phyloP scores from a whole-genome alignment of 805 yeast genomes.

The Kodamaea restingae region DNA sequence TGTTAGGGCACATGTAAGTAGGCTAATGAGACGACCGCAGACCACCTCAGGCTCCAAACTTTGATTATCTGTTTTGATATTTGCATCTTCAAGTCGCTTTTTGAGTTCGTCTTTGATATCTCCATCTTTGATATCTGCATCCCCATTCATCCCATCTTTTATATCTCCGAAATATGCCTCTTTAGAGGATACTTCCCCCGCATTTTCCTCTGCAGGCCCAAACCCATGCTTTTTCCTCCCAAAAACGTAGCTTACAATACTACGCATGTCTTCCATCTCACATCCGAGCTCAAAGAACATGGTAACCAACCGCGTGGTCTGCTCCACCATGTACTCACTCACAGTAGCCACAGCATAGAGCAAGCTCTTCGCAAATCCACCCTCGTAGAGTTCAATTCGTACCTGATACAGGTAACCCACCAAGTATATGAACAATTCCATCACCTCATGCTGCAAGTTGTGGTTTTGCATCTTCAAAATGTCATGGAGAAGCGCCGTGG shows the following conservation, averaged over 20 bases:
- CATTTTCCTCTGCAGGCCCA: neutral
- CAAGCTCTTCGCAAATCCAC: constrained; percentile 15
- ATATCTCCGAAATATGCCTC: neutral
- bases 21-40: no score
- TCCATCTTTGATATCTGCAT: neutral
- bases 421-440: constrained; percentile 11
- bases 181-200: neutral
- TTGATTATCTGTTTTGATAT: no score
- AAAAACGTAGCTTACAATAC: neutral
- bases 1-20: no score
- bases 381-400: constrained; percentile 20
- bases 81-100: no score
- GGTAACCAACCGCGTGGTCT: constrained; percentile 12
- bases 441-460: neutral
- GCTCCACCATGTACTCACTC: neutral
- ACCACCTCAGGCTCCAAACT: no score
- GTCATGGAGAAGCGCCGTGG: constrained; percentile 8
- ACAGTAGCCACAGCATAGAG: constrained; percentile 8
- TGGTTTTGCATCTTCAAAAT: neutral
- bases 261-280: constrained; percentile 10
- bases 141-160: neutral
- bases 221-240: neutral
- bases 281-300: constrained; percentile 35
- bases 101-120: neutral
- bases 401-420: constrained; percentile 22